phyloP scores from a whole-genome alignment of 1,139 yeast species.

The Diutina ranongensis region DNA sequence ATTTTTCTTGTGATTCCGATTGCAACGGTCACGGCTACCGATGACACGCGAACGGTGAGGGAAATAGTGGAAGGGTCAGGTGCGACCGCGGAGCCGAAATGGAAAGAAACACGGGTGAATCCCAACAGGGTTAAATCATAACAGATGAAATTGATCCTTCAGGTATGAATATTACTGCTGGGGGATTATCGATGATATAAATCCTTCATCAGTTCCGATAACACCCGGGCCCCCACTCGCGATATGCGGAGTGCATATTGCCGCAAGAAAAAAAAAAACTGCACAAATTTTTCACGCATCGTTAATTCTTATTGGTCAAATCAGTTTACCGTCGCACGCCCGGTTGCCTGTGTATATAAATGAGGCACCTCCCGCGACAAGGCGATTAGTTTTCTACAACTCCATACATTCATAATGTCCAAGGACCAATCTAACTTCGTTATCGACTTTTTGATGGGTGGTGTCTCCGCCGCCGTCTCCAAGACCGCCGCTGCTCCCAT shows the following conservation, averaged over 20 bases:
- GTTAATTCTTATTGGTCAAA: neutral
- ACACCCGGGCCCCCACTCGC: neutral
- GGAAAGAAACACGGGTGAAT: too few relatives aligned
- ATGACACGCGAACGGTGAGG: neutral
- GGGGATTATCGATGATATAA: too few relatives aligned
- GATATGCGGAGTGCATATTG: neutral
- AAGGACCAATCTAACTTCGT: conserved; percentile 8
- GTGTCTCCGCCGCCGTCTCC: conserved; percentile 78
- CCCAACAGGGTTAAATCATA: too few relatives aligned
- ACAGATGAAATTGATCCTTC: too few relatives aligned
- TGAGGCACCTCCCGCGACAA: neutral
- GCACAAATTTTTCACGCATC: neutral
- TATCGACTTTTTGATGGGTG: conserved; percentile 61
- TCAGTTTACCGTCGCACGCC: neutral
- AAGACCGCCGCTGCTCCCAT: conserved; percentile 82
- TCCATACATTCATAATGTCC: conserved; percentile 6
- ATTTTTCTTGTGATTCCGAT: too few relatives aligned
- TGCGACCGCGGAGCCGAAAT: too few relatives aligned
- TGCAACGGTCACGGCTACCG: too few relatives aligned
- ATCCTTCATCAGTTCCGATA: too few relatives aligned
- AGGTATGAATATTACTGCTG: too few relatives aligned
- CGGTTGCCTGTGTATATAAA: neutral
- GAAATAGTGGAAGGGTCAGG: neutral
- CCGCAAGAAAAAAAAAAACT: too few relatives aligned
- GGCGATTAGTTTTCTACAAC: neutral